phyloP scores from a whole-genome alignment of 306 rosid genomes.

The Lagenaria siceraria region DNA sequence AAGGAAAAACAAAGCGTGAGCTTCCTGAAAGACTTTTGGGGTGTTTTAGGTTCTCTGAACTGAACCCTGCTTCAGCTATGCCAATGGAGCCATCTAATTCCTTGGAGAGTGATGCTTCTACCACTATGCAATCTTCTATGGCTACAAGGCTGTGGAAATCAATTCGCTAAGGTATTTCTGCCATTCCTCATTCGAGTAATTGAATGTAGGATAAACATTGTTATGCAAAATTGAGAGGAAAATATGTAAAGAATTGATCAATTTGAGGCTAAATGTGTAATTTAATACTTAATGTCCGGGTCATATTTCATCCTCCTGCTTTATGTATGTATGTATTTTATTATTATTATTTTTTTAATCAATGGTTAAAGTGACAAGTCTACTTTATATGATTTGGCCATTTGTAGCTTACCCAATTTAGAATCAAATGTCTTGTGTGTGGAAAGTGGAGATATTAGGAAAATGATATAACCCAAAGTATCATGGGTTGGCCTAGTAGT shows the following conservation, averaged over 20 bases:
- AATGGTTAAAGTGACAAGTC: no score
- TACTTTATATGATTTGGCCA: no score
- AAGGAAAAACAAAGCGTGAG: slow-evolving; percentile 59
- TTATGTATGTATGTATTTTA: no score
- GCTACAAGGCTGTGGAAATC: slow-evolving; percentile 61
- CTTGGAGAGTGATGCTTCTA: background rate
- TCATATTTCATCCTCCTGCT: background rate
- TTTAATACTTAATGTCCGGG: background rate
- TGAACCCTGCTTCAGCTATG: slow-evolving; percentile 60
- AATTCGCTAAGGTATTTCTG: slow-evolving; percentile 54
- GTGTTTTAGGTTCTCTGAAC: slow-evolving; percentile 57
- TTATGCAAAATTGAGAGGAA: background rate
- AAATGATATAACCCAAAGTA: no score
- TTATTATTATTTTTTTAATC: no score
- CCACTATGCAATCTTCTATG: slow-evolving; percentile 34
- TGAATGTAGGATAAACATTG: background rate
- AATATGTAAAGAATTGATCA: background rate
- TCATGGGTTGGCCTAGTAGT: no score
- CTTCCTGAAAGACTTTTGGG: slow-evolving; percentile 74
- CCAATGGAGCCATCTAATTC: slow-evolving; percentile 31
- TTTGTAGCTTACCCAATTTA: no score
- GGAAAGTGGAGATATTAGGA: no score
- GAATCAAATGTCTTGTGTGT: no score
- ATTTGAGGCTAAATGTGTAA: background rate
- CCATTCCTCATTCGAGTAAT: slow-evolving; percentile 38